Evolutionary conservation across 192 early-diverging fungal genomes (phyloP).

Genomic region (Coemansia reversa): DNA sequence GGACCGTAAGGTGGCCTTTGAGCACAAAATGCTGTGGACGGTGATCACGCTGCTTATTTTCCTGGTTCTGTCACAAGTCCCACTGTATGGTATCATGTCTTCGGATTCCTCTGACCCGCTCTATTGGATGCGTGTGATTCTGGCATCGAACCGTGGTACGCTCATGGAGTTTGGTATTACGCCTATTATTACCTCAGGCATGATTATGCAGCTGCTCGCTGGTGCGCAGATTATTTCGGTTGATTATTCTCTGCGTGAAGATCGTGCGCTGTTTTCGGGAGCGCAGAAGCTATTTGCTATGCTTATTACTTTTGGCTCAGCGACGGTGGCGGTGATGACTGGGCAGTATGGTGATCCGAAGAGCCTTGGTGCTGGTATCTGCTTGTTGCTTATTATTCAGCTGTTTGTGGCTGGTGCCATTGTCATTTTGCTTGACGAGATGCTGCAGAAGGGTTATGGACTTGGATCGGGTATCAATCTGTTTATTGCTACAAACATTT

Average conservation of each 20-base stretch:
- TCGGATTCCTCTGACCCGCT: constrained; percentile 97
- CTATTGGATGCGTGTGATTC: constrained; percentile 99
- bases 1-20: constrained; percentile 98
- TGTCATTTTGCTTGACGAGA: constrained; percentile 97
- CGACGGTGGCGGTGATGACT: constrained; percentile 96
- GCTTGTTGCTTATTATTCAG: constrained; percentile 94
- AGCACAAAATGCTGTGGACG: constrained; percentile 99
- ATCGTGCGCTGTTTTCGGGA: constrained; percentile 97
- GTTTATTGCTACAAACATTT: constrained; percentile 99
- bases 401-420: constrained; percentile 95
- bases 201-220: constrained; percentile 99
- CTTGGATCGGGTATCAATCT: constrained; percentile 98
- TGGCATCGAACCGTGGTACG: constrained; percentile 99
- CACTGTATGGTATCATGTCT: constrained; percentile 99
- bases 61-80: constrained; percentile 99
- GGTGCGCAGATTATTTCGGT: constrained; percentile 99
- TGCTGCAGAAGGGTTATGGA: constrained; percentile 99
- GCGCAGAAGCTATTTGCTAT: constrained; percentile 99
- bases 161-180: constrained; percentile 99
- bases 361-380: constrained; percentile 95
- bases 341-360: constrained; percentile 97
- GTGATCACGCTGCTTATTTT: constrained; percentile 99
- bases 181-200: constrained; percentile 98
- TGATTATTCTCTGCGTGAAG: constrained; percentile 97
- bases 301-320: constrained; percentile 98